These are phyloP conservation scores for Apocynum venetum DNA, from an alignment of 257 asterid species.

Conservation along the genomic window DNA sequence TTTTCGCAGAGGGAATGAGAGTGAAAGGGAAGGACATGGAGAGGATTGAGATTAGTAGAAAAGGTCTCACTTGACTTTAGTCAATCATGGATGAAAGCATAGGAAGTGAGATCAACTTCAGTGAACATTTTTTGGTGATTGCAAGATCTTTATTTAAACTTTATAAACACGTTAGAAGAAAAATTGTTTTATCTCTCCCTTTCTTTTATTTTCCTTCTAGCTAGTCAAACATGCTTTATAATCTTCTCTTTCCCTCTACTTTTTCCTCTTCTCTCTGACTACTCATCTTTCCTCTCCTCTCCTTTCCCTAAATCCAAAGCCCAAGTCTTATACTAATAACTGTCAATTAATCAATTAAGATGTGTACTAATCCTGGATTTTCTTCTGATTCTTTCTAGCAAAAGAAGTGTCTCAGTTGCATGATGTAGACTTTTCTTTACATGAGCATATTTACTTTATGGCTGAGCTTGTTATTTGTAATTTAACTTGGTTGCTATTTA, in stretches of 20 bases:
- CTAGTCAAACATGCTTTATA: neutral
- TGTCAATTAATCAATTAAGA: neutral
- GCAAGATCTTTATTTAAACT: neutral
- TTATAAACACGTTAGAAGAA: neutral
- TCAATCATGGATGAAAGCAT: neutral
- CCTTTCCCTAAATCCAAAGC: neutral
- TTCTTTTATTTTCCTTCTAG: neutral
- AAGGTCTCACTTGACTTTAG: neutral
- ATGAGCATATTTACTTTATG: neutral
- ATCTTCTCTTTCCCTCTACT: neutral
- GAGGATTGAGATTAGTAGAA: neutral
- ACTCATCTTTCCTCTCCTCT: neutral
- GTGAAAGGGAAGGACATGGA: neutral
- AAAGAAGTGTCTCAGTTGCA: neutral
- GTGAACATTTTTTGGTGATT: neutral
- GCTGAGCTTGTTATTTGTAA: neutral
- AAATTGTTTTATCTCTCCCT: neutral
- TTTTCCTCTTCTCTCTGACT: neutral
- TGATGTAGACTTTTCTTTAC: neutral
- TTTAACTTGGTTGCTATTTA: slow-evolving; percentile 4
- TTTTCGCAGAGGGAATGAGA: neutral
- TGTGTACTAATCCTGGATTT: neutral
- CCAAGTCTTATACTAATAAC: neutral
- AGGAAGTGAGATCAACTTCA: neutral
- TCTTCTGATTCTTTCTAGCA: neutral